Evolutionary conservation across 371 early-diverging fungal genomes (phyloP), one percentile per base, ranked within the genome.

Genomic region (Nematocida ironsii): DNA sequence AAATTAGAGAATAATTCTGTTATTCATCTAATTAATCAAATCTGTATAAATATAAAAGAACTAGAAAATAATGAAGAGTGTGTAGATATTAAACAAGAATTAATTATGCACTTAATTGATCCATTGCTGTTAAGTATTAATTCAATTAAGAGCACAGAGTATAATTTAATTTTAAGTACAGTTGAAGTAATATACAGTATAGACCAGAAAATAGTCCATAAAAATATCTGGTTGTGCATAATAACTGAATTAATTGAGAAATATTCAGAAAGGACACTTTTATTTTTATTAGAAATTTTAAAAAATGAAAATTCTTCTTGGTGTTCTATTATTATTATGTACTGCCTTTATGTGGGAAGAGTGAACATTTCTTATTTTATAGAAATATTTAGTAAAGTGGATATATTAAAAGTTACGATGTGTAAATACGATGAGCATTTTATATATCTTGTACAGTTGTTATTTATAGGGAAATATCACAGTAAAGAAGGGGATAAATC

Each of bases 21-120:
- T 45, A 11, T 64, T 16, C 11, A 44, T 42, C 11, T 42, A 42
- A 11, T 23, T 11, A 18, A 42, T 42, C 11, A 23, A 60, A 33
- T 60, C 9, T 60, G 64, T 42, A 45, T 42, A 64, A 42, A 64
- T 27, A 42, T 13, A 58, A 58, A 58, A 58, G 58, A 23, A 58
- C 58, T 27, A n/a, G 23, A n/a, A 23, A n/a, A 58, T 27, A 58
- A 27, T 27, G 9, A 27, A 58, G 18, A 18, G 0, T 0, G 18
- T 9, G 18, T 50, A 9, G 18, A 50, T 1, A 18, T 50, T 13
- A 13, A 13, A 18, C 52, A 50, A 3, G 52, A 50, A 18, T 50
- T 50, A 13, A 50, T 13, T 9, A 18, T 18, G 18, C 4, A 50
- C 4, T 13, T 50, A 13, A 11, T 60, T 11, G 60, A 60, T 33